phyloP scores from a whole-genome alignment of 306 rosid genomes.

The Morella rubra region DNA sequence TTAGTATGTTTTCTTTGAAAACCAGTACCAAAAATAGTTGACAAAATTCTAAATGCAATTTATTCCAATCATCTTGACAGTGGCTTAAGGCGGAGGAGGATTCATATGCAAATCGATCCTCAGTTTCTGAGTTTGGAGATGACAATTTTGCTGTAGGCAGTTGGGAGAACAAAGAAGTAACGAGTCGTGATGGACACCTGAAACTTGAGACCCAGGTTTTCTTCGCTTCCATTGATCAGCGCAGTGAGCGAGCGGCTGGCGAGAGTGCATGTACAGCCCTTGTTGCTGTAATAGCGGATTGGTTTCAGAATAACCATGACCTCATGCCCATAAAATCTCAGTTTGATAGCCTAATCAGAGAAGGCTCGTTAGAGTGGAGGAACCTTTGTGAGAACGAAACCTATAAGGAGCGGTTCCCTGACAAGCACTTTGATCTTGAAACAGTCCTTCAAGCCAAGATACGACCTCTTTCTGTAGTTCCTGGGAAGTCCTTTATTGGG shows the following conservation, averaged over 20 bases:
- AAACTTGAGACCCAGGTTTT: conserved; percentile 85
- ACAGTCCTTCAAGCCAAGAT: conserved; percentile 91
- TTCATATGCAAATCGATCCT: conserved; percentile 70
- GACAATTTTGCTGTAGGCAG: conserved; percentile 88
- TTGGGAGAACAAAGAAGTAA: conserved; percentile 91
- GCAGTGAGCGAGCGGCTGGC: conserved; percentile 98
- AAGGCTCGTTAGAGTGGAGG: conserved; percentile 96
- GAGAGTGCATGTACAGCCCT: conserved; percentile 99
- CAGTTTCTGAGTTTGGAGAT: conserved; percentile 94
- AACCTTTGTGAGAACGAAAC: conserved; percentile 77
- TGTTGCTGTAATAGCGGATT: conserved; percentile 90
- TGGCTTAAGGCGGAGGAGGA: conserved; percentile 74
- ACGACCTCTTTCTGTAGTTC: conserved; percentile 79
- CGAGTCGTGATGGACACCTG: conserved; percentile 90
- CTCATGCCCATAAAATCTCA: conserved; percentile 96
- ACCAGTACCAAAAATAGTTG: conserved; percentile 20
- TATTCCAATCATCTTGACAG: conserved; percentile 37
- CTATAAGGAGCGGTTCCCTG: conserved; percentile 82
- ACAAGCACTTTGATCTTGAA: conserved; percentile 97
- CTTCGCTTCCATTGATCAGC: conserved; percentile 95
- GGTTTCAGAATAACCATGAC: conserved; percentile 79
- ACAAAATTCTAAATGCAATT: conserved; percentile 21
- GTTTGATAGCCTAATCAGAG: conserved; percentile 89
- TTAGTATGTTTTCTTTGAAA: not conserved
- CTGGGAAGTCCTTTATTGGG: conserved; percentile 79